phyloP scores from a whole-genome alignment of 2,329 filamentous ascomycete genomes.

The Fusarium pseudocircinatum region DNA sequence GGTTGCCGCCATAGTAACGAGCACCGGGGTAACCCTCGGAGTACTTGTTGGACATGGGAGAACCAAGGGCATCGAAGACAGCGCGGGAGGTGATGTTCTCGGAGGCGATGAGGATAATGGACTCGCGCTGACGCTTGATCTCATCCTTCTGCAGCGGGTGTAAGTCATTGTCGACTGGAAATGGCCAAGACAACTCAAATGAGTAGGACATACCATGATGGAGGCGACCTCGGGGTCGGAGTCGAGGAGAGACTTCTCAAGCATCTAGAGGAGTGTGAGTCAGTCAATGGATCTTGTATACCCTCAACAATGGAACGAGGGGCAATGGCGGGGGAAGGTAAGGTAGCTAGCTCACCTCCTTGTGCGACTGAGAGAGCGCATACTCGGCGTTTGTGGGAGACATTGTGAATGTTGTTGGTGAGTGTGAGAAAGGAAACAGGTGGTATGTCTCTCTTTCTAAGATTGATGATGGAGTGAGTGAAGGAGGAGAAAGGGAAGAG shows the following conservation, averaged over 20 bases:
- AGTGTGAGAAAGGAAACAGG: conserved; percentile 7
- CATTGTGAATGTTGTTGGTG: conserved; percentile 48
- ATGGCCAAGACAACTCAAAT: neutral
- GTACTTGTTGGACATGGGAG: conserved; percentile 98
- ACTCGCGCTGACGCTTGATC: conserved; percentile 97
- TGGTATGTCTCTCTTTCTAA: conserved; percentile 19
- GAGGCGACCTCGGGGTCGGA: conserved; percentile 92
- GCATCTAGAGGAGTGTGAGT: conserved; percentile 69
- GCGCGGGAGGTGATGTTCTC: conserved; percentile 99
- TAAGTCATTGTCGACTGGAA: conserved; percentile 40
- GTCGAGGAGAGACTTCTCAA: conserved; percentile 93
- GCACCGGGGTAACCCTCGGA: conserved; percentile 98
- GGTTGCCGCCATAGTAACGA: conserved; percentile 98
- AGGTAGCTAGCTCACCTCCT: conserved; percentile 55
- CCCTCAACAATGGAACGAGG: conserved; percentile 1
- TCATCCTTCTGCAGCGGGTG: conserved; percentile 75
- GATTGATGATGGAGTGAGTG: conserved; percentile 13
- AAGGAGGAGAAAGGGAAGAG: conserved; percentile 18
- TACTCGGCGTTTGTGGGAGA: conserved; percentile 57
- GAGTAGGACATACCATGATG: conserved; percentile 81
- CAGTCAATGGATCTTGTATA: conserved; percentile 24
- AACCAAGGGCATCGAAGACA: conserved; percentile 96
- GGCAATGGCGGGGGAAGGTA: conserved; percentile 37
- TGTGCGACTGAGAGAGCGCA: conserved; percentile 64
- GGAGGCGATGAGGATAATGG: conserved; percentile 97